These are phyloP conservation scores for Mycena belliarum DNA, from an alignment of 768 basidiomycete genomes.

Conservation along the genomic window DNA sequence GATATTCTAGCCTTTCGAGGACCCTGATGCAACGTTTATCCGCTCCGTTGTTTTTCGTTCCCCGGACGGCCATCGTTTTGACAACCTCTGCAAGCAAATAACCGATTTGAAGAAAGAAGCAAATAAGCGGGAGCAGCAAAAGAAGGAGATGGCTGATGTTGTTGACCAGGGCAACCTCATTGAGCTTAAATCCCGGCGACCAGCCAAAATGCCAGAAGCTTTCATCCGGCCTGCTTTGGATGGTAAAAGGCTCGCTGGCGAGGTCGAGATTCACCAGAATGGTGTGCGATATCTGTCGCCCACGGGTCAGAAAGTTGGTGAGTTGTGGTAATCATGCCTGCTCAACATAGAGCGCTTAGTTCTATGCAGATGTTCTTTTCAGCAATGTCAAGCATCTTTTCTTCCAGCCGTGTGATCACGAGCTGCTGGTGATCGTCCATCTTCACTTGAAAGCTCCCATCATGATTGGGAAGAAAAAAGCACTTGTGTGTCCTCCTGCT, in stretches of 20 bases:
- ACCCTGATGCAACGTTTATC: constrained; percentile 94
- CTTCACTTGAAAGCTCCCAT: constrained; percentile 93
- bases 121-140: constrained; percentile 95
- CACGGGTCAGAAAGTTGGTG: constrained; percentile 89
- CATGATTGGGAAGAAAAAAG: constrained; percentile 98
- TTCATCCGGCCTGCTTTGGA: constrained; percentile 93
- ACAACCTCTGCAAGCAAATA: constrained; percentile 87
- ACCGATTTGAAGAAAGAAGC: constrained; percentile 95
- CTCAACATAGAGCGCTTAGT: neutral
- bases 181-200: constrained; percentile 87
- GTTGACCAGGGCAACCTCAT: constrained; percentile 90
- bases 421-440: constrained; percentile 92
- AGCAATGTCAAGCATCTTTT: constrained; percentile 98
- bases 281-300: constrained; percentile 91
- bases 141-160: constrained; percentile 98
- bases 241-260: constrained; percentile 94
- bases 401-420: constrained; percentile 98
- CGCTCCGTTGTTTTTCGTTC: constrained; percentile 95
- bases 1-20: constrained; percentile 80
- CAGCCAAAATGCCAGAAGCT: constrained; percentile 85
- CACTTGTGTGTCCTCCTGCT: constrained; percentile 61
- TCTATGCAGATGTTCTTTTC: constrained; percentile 79
- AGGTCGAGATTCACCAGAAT: constrained; percentile 97
- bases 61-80: constrained; percentile 85
- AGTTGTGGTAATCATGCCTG: constrained; percentile 28